These are phyloP conservation scores for Herpetospermum pedunculosum DNA, from an alignment of 306 rosid species.

Conservation along the genomic window DNA sequence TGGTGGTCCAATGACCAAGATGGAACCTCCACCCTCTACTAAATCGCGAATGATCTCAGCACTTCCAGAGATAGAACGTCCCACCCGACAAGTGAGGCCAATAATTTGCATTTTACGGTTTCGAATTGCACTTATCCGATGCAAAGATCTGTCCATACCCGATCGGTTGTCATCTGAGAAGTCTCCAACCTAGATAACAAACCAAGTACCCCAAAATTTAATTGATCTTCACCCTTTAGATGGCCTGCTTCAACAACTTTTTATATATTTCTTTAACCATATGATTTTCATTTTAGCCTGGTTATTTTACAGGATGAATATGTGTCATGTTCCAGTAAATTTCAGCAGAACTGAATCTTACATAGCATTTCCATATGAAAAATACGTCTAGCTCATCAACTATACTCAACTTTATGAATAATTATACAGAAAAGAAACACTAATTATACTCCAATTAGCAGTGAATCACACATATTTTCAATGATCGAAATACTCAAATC, in stretches of 20 bases:
- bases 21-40: constrained; percentile 65
- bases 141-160: constrained; percentile 81
- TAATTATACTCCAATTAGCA: neutral
- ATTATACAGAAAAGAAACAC: neutral
- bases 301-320: neutral
- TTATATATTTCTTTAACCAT: neutral
- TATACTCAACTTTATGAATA: neutral
- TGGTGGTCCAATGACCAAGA: constrained; percentile 97
- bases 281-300: neutral
- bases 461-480: neutral
- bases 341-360: neutral
- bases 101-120: constrained; percentile 86
- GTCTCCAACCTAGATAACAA: constrained; percentile 61
- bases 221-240: neutral
- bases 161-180: constrained; percentile 99
- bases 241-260: neutral
- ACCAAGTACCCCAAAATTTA: constrained; percentile 3
- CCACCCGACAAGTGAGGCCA: constrained; percentile 98
- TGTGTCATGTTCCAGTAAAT: neutral
- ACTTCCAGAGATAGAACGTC: constrained; percentile 84
- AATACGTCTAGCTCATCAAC: neutral
- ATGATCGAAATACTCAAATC: neutral
- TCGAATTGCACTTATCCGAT: constrained; percentile 89
- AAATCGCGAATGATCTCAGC: constrained; percentile 83
- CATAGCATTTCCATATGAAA: neutral